Evolutionary conservation across 2,329 filamentous ascomycete genomes (phyloP).

Genomic region (Aspergillus sp.): DNA sequence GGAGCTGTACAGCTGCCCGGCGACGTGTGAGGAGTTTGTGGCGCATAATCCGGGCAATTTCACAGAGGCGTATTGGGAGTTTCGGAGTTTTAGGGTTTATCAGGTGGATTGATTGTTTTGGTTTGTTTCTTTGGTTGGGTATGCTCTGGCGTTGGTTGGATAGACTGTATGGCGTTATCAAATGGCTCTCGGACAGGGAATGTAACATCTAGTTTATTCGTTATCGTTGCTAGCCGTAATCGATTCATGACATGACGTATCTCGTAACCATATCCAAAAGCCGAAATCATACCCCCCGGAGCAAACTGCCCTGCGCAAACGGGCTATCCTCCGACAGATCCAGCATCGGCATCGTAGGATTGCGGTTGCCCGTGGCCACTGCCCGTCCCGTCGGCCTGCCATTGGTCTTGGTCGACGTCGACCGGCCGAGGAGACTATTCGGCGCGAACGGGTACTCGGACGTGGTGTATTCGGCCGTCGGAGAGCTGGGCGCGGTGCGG

Average conservation of each 20-base stretch:
- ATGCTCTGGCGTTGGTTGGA: background rate
- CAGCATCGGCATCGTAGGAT: conserved; percentile 33
- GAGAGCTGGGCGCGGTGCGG: conserved; percentile 5
- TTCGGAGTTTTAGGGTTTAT: conserved; percentile 53
- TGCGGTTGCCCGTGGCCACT: conserved; percentile 31
- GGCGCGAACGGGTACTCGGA: conserved; percentile 21
- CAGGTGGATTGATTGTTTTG: conserved; percentile 16
- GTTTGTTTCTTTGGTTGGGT: background rate
- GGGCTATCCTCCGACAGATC: conserved; percentile 33
- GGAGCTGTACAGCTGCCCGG: conserved; percentile 34
- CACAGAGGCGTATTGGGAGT: conserved; percentile 56
- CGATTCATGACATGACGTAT: no score
- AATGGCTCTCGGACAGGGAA: no score
- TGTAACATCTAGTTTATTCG: no score
- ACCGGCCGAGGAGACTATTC: conserved; percentile 29
- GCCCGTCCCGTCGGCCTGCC: conserved; percentile 25
- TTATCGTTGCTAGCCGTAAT: no score
- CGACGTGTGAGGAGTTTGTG: conserved; percentile 50
- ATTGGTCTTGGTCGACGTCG: conserved; percentile 10
- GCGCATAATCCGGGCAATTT: conserved; percentile 49
- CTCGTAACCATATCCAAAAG: no score
- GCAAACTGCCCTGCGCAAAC: conserved; percentile 38
- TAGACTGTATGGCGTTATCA: no score
- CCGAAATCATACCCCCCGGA: conserved; percentile 23
- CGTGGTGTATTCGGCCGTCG: conserved; percentile 5